Percentiles rank a stretch among this genome's conserved stretches.
Conservation (phyloP, 768 basidiomycete genomes). For the Lactarius deliciosus region DNA sequence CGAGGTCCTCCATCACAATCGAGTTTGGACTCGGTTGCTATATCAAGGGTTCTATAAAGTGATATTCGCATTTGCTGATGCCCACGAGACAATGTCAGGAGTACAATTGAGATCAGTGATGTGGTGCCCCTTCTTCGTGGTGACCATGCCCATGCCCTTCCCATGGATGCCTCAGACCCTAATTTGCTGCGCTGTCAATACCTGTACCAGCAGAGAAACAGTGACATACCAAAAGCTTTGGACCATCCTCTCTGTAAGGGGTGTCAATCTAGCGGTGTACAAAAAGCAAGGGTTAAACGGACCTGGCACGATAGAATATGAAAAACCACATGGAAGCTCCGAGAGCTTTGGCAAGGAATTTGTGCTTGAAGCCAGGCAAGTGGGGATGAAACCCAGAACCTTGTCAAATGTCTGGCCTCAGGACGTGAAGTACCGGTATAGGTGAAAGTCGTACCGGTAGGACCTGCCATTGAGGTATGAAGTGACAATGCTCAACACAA, state of each 20-base stretch:
- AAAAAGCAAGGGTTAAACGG: constrained; percentile 35
- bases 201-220: background rate
- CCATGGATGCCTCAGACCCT: constrained; percentile 56
- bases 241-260: constrained; percentile 40
- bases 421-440: background rate
- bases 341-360: constrained; percentile 77
- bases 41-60: background rate
- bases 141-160: constrained; percentile 54
- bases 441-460: constrained; percentile 18
- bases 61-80: background rate
- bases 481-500: background rate
- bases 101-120: constrained; percentile 37
- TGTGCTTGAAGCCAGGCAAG: constrained; percentile 72
- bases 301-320: constrained; percentile 95
- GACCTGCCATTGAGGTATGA: constrained; percentile 21
- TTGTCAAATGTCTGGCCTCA: constrained; percentile 31
- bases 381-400: constrained; percentile 87
- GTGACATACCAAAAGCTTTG: constrained; percentile 38
- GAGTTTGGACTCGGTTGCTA: background rate
- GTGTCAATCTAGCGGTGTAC: background rate
- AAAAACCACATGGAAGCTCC: constrained; percentile 99
- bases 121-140: constrained; percentile 41
- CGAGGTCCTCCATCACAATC: background rate
- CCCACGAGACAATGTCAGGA: background rate
- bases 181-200: background rate